phyloP scores from a whole-genome alignment of 345 rosid species.

The Bruguiera sexangula region DNA sequence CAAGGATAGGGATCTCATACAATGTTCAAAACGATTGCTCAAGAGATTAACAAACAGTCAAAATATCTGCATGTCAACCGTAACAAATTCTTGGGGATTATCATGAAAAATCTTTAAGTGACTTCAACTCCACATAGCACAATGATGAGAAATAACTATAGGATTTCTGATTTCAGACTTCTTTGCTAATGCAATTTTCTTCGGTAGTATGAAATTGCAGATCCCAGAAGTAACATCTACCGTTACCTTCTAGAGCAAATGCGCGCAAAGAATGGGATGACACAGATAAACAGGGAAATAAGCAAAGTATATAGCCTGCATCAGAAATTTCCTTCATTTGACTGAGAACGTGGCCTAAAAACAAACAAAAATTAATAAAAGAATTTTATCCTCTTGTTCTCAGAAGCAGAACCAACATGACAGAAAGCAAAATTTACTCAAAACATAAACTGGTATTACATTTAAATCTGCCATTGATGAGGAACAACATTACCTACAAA shows the following conservation, averaged over 20 bases:
- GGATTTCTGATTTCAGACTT: slow-evolving; percentile 2
- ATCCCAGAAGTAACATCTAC: too few relatives aligned
- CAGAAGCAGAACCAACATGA: slow-evolving; percentile 27
- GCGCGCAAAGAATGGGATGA: neutral
- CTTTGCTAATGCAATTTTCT: neutral
- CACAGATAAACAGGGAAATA: neutral
- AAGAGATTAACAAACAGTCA: too few relatives aligned
- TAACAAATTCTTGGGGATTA: too few relatives aligned
- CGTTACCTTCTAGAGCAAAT: neutral
- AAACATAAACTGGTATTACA: slow-evolving; percentile 23
- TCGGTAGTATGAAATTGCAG: neutral
- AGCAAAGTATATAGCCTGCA: neutral
- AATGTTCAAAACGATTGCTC: too few relatives aligned
- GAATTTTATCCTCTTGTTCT: slow-evolving; percentile 34
- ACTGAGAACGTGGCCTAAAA: slow-evolving; percentile 15
- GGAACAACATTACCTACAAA: slow-evolving; percentile 42
- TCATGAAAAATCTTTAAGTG: neutral
- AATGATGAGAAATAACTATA: neutral
- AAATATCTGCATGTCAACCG: too few relatives aligned
- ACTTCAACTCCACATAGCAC: neutral
- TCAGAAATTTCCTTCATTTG: slow-evolving; percentile 27
- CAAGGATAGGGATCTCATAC: too few relatives aligned
- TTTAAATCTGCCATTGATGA: slow-evolving; percentile 29
- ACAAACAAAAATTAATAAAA: slow-evolving; percentile 32
- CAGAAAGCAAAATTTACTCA: slow-evolving; percentile 26